phyloP scores from a whole-genome alignment of 148 eudicot genomes.

The Cornus controversa region DNA sequence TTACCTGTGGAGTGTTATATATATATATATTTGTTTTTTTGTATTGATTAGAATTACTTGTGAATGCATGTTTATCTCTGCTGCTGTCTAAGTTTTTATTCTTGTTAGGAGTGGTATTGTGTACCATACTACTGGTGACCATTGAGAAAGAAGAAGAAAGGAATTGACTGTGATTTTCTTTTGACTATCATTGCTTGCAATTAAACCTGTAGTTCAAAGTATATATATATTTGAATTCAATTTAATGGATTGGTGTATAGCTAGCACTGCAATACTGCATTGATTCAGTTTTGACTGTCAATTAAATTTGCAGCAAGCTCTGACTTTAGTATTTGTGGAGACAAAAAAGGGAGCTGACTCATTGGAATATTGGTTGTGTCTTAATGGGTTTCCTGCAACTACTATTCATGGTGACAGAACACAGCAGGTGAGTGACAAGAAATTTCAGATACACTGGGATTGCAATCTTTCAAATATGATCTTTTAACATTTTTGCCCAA shows the following conservation, averaged over 20 bases:
- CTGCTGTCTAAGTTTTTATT: background rate
- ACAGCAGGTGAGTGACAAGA: slow-evolving; percentile 58
- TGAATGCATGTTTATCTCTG: no score
- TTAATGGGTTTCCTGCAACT: slow-evolving; percentile 77
- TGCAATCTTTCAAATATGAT: background rate
- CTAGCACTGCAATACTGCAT: background rate
- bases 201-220: background rate
- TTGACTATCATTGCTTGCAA: background rate
- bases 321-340: slow-evolving; percentile 80
- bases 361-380: slow-evolving; percentile 63
- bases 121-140: background rate
- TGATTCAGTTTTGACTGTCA: background rate
- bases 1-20: background rate
- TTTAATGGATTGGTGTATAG: background rate
- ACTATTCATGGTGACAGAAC: slow-evolving; percentile 89
- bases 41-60: background rate
- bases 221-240: background rate
- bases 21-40: no score
- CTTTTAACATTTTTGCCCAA: background rate
- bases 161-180: background rate
- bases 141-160: background rate
- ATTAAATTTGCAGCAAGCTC: slow-evolving; percentile 55
- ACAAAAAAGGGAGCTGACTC: slow-evolving; percentile 85
- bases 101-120: background rate
- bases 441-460: background rate